Base-by-base conservation (phyloP, 192 early-diverging fungal species). In the Entomortierella chlamydospora region DNA sequence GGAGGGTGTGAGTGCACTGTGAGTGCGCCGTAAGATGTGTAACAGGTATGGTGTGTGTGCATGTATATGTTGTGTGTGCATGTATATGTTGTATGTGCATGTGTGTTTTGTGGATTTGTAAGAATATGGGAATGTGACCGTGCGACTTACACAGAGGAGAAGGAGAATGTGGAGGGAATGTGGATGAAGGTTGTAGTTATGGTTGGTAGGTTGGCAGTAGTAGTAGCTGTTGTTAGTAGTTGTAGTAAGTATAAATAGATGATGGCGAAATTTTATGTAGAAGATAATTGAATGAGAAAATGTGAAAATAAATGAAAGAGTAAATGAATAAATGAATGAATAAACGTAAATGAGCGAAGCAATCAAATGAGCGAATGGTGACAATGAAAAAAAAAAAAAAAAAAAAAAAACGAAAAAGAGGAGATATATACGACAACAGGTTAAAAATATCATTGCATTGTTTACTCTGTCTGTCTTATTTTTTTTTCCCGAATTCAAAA, bases 321-420 rank as follows among this genome's bases (percentile, higher is more conserved):
- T 15, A 9, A 28, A 31, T 57, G 26, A 57, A 57, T 29, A 25
- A 57, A 57, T 57, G 55, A 58, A 10, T 58, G 57, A 58, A 37
- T 10, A 20, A 23, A 58, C 9, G 33, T 4, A 13, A 17, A 58
- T 31, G 22, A 37, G n/a, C n/a, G n/a, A n/a, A n/a, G n/a, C n/a
- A 31, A 28, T 17, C 15, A 5, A 31, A 29, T 15, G 30, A 56
- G 17, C 57, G 20, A 58, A 33, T 63, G 23, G 50, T n/a, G 33
- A 8, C 23, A 34, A 34, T 11, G 17, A 52, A 53, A 52, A 53
- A 13, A 53, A 30, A 22, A 52, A 22, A 53, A 23, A 33, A 23
- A 28, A 15, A 29, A 42, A 39, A 18, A 29, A 8, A 65, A 11
- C n/a, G 20, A 65, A 54, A 55, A 41, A 20, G 22, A 30, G 39